Percentiles rank a stretch among this genome's conserved stretches.
These are phyloP conservation scores for Phytophthora idaei DNA, from an alignment of 352 stramenopile species.

Conservation along the genomic window DNA sequence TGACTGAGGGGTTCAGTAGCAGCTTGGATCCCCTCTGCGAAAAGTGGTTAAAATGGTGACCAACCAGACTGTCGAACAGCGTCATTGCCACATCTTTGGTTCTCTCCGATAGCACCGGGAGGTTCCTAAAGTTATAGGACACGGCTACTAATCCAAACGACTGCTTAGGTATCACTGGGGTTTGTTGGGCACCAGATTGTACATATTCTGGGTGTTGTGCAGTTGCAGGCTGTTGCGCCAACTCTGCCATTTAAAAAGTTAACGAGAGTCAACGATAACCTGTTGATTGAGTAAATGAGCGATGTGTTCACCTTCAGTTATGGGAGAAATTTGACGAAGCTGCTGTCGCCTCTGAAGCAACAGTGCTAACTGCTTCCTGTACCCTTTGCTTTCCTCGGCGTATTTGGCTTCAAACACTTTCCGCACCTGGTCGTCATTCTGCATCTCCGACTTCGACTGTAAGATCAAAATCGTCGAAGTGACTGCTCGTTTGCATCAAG, in stretches of 20 bases:
- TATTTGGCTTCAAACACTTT: constrained; percentile 26
- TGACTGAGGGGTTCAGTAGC: constrained; percentile 80
- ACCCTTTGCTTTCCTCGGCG: constrained; percentile 35
- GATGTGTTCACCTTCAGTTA: constrained; percentile 21
- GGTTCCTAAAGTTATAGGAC: constrained; percentile 59
- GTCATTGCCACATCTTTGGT: constrained; percentile 58
- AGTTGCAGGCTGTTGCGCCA: background rate
- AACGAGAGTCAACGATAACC: background rate
- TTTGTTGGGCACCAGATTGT: background rate
- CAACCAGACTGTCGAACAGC: constrained; percentile 64
- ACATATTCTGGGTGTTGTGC: background rate
- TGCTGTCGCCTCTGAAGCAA: constrained; percentile 49
- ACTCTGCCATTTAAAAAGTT: background rate
- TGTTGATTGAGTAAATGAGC: background rate
- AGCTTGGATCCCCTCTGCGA: constrained; percentile 55
- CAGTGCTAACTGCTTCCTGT: constrained; percentile 48
- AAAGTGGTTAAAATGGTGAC: constrained; percentile 57
- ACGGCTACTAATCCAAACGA: constrained; percentile 62
- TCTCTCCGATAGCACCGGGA: constrained; percentile 57
- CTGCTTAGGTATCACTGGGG: constrained; percentile 22
- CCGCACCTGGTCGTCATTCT: constrained; percentile 44
- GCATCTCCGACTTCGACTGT: constrained; percentile 35
- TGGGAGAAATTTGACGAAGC: constrained; percentile 25
- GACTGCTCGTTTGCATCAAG: constrained; percentile 6
- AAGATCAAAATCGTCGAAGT: background rate